Conservation (phyloP, 208 protist genomes). For the Leptomonas pyrrhocoris region DNA sequence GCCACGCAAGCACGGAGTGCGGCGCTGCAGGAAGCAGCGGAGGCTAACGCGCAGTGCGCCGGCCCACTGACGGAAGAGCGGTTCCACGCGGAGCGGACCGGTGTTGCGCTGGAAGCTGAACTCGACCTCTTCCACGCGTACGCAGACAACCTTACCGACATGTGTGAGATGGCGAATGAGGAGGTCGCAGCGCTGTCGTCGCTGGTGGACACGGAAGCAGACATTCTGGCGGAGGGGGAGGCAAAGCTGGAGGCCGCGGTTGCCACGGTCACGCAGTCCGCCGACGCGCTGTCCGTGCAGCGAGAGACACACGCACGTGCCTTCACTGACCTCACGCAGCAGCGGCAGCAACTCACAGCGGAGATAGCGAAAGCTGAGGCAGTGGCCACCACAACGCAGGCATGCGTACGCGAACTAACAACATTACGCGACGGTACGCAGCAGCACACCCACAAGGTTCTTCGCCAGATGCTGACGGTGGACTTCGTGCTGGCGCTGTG, state of each 20-base stretch:
- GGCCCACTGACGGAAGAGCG: neutral
- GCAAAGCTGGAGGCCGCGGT: neutral
- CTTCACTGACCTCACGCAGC: neutral
- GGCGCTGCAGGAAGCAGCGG: neutral
- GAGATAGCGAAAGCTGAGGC: neutral
- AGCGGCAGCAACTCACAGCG: neutral
- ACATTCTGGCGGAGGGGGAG: constrained; percentile 1
- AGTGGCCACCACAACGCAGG: neutral
- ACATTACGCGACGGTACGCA: neutral
- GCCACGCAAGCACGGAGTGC: neutral
- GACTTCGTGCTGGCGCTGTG: constrained; percentile 3
- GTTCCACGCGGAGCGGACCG: neutral
- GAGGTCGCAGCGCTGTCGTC: constrained; percentile 22
- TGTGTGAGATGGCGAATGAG: constrained; percentile 6
- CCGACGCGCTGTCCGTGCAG: neutral
- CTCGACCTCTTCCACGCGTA: neutral
- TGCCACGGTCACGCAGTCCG: neutral
- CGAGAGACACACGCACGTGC: neutral
- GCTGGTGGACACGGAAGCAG: constrained; percentile 13
- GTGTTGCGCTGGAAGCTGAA: neutral
- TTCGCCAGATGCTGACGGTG: constrained; percentile 5
- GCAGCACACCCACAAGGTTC: neutral
- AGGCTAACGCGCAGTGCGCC: neutral
- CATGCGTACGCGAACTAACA: neutral
- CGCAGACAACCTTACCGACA: neutral